These are phyloP conservation scores for Microsporum canis DNA, from an alignment of 2,329 filamentous ascomycete species.

Conservation along the genomic window DNA sequence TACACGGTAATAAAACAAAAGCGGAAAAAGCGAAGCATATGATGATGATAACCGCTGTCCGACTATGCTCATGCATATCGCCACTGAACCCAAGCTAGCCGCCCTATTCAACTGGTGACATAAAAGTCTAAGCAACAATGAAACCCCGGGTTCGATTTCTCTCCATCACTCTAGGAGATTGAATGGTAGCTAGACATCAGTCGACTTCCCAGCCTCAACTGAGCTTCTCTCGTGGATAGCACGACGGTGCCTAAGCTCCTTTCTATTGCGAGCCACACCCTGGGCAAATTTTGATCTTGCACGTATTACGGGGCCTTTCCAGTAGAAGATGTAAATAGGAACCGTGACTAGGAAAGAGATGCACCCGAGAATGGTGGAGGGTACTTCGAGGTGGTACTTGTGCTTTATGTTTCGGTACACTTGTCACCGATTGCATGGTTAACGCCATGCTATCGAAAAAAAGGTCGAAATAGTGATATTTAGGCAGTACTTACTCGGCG, in stretches of 20 bases:
- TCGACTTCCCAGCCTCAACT: neutral
- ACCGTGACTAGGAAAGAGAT: conserved; percentile 51
- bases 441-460: neutral
- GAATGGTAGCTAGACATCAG: neutral
- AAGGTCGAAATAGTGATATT: neutral
- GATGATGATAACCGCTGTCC: conserved; percentile 1
- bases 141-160: neutral
- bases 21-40: neutral
- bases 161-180: neutral
- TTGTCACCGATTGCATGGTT: conserved; percentile 13
- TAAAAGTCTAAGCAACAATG: neutral
- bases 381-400: conserved; percentile 43
- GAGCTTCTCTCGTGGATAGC: conserved; percentile 8
- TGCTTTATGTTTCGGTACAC: conserved; percentile 41
- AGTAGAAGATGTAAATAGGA: conserved; percentile 57
- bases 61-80: conserved; percentile 8
- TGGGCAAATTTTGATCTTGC: conserved; percentile 53
- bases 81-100: neutral
- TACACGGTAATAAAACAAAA: neutral
- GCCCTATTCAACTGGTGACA: neutral
- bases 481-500: conserved; percentile 33
- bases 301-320: conserved; percentile 48
- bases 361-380: conserved; percentile 49
- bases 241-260: conserved; percentile 13
- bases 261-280: conserved; percentile 40